Percentiles rank a stretch among this genome's conserved stretches.
Conservation (phyloP, 495 filamentous ascomycete genomes). For the Acidiella bohemica region DNA sequence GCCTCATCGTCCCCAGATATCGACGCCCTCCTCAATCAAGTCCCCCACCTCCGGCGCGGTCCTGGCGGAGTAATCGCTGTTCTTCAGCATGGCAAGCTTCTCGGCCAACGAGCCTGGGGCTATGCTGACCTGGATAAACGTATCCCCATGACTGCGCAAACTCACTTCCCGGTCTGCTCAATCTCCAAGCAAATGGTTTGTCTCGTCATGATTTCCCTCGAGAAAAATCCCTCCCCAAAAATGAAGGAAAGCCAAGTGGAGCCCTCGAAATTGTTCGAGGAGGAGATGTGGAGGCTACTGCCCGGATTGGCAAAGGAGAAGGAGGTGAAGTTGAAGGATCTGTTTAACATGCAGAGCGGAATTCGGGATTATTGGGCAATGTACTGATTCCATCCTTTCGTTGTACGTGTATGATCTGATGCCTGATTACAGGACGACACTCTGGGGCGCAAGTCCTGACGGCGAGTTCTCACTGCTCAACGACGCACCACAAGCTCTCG, state of each 20-base stretch:
- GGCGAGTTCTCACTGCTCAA: slow-evolving; percentile 5
- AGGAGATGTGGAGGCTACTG: slow-evolving; percentile 3
- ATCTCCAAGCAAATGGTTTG: slow-evolving; percentile 18
- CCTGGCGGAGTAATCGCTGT: slow-evolving; percentile 9
- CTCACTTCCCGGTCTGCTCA: slow-evolving; percentile 13
- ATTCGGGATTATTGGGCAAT: slow-evolving; percentile 17
- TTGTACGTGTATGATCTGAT: too few species aligned
- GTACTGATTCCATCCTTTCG: too few species aligned
- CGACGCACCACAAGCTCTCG: slow-evolving; percentile 7
- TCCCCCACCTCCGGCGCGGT: slow-evolving; percentile 4
- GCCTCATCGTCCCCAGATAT: too few species aligned
- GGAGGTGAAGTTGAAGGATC: slow-evolving; percentile 5
- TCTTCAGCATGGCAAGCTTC: slow-evolving; percentile 8
- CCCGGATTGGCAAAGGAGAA: background rate
- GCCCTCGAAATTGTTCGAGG: background rate
- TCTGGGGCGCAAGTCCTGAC: slow-evolving; percentile 10
- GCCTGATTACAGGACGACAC: slow-evolving; percentile 6
- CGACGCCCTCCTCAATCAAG: background rate
- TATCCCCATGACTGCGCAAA: slow-evolving; percentile 3
- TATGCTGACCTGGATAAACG: slow-evolving; percentile 10
- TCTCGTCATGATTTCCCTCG: slow-evolving; percentile 1
- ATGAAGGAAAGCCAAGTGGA: background rate
- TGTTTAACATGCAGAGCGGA: slow-evolving; percentile 11
- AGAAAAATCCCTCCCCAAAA: background rate
- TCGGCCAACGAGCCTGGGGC: slow-evolving; percentile 6